Evolutionary conservation across 805 yeast genomes (phyloP), one percentile per base, ranked within the genome.

Genomic region (Starmerella apicola): DNA sequence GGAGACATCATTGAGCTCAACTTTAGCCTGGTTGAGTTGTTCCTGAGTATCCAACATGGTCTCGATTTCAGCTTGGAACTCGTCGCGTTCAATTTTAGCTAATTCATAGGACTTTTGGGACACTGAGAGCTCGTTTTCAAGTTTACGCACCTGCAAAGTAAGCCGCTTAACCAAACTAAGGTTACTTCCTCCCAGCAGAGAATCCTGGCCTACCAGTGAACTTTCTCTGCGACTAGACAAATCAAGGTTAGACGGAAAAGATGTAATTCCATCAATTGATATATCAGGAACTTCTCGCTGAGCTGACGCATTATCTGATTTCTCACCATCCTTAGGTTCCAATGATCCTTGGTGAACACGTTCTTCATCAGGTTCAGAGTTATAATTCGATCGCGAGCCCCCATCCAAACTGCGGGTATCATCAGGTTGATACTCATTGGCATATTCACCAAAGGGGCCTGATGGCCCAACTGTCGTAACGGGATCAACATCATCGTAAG

Each of bases 51-150:
- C 71, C 62, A 80, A 54, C 37, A 78, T 55, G 41, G 62, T 66
- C 21, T 80, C 64, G 13, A 86, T 67, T 52, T 84, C 93, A 39
- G 68, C 70, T 43, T 82, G 78, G 0, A 82, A 76, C 2, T 66
- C 69, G 32, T 74, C 78, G 49, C 81, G 81, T 42, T 80, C 83
- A 3, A 51, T 54, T 2, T 60, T 56, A 17, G 81, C 57, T 41
- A 66, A 65, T 21, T 62, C 65, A 34, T 78, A 67, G 38, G 81
- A 85, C 33, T 79, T 85, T 46, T 66, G 71, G 37, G 76, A 60
- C 0, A 81, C 68, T 32, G 72, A 59, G 13, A 85, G 58, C 54
- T 91, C 96, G 21, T 80, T 71, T 56, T 88, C 95, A 30, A 88
- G 63, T 41, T 86, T 68, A 43, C 94, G 70, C 16, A 88, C 74